These are phyloP conservation scores for Venturia aucupariae DNA, from an alignment of 2,329 filamentous ascomycete species.

Conservation along the genomic window DNA sequence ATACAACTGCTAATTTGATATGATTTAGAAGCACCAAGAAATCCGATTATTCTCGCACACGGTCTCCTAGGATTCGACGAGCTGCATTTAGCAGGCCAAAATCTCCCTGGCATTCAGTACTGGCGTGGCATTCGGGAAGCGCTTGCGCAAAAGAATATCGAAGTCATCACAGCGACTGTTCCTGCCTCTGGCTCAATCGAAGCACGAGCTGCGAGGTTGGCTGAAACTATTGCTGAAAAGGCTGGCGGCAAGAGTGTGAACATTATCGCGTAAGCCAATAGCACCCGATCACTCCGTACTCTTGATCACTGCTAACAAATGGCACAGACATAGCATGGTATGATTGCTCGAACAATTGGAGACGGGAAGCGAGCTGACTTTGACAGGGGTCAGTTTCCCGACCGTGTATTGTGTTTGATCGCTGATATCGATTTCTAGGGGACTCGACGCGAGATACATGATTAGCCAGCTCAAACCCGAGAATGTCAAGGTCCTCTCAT, in stretches of 20 bases:
- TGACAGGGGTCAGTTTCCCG: background rate
- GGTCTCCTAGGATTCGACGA: constrained; percentile 59
- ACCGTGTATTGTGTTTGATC: background rate
- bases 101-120: constrained; percentile 51
- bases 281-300: background rate
- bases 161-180: constrained; percentile 53
- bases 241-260: constrained; percentile 51
- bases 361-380: background rate
- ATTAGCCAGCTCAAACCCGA: constrained; percentile 48
- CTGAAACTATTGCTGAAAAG: constrained; percentile 42
- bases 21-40: constrained; percentile 35
- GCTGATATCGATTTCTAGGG: constrained; percentile 32
- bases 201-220: constrained; percentile 44
- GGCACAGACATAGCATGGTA: constrained; percentile 46
- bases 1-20: background rate
- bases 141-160: constrained; percentile 44
- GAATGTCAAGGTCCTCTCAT: constrained; percentile 65
- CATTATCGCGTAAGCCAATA: constrained; percentile 48
- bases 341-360: background rate
- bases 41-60: constrained; percentile 55
- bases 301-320: background rate
- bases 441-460: constrained; percentile 56
- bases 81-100: constrained; percentile 43
- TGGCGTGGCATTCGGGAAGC: constrained; percentile 56
- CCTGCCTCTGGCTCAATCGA: constrained; percentile 52